Conservation (phyloP, 2,329 filamentous ascomycete species). For the Botryotinia narcissicola region DNA sequence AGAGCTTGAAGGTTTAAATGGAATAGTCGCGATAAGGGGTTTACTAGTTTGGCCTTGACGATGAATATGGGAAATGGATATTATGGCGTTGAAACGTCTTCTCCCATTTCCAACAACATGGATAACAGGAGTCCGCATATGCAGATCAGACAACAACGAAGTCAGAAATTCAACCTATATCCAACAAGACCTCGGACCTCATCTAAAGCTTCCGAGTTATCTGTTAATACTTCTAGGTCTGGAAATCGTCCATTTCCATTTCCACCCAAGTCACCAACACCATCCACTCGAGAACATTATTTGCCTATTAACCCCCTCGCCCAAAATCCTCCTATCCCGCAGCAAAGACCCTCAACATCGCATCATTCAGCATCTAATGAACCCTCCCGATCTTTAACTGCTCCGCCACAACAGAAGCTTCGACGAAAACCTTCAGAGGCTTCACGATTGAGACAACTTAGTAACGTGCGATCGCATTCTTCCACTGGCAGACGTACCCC, state of each 20-base stretch:
- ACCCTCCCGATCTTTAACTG: slow-evolving; percentile 29
- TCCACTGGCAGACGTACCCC: slow-evolving; percentile 31
- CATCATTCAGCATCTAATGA: slow-evolving; percentile 28
- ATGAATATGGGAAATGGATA: slow-evolving; percentile 32
- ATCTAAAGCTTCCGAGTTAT: slow-evolving; percentile 25
- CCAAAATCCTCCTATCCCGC: slow-evolving; percentile 12
- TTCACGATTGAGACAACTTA: slow-evolving; percentile 36
- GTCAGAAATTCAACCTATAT: slow-evolving; percentile 36
- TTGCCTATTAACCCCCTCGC: slow-evolving; percentile 4
- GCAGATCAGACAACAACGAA: slow-evolving; percentile 28
- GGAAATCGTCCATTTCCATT: slow-evolving; percentile 13
- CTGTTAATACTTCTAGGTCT: neutral
- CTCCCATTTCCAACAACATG: slow-evolving; percentile 12
- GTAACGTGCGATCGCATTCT: slow-evolving; percentile 35
- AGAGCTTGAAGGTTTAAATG: slow-evolving; percentile 9
- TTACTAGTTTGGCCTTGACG: slow-evolving; percentile 8
- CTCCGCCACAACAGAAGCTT: slow-evolving; percentile 28
- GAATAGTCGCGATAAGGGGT: slow-evolving; percentile 11
- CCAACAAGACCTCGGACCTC: slow-evolving; percentile 30
- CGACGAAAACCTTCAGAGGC: slow-evolving; percentile 37
- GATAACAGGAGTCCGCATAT: slow-evolving; percentile 21
- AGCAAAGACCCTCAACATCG: slow-evolving; percentile 31
- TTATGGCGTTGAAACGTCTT: slow-evolving; percentile 27
- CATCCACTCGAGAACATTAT: slow-evolving; percentile 17
- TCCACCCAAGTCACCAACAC: slow-evolving; percentile 26